Evolutionary conservation across 495 filamentous ascomycete species (phyloP).

Genomic region (Cairneyella variabilis): DNA sequence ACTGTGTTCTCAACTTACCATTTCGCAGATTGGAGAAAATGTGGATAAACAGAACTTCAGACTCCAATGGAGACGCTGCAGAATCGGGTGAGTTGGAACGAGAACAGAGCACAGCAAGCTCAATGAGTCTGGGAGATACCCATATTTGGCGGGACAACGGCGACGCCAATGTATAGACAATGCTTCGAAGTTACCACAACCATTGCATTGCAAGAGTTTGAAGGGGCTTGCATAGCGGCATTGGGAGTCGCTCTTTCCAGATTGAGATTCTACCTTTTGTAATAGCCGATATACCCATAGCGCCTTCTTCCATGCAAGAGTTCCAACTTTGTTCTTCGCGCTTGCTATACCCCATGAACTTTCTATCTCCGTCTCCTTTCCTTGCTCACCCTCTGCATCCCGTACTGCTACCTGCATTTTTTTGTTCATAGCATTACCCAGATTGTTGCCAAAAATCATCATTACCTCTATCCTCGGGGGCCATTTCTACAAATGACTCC

Average conservation of each 20-base stretch:
- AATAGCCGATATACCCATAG: not conserved
- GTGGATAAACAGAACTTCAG: conserved; percentile 41
- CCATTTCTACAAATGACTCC: not conserved
- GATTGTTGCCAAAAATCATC: too few species aligned
- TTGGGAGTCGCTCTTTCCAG: conserved; percentile 8
- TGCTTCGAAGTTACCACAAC: not conserved
- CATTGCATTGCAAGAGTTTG: not conserved
- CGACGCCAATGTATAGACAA: conserved; percentile 29
- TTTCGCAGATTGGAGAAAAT: conserved; percentile 40
- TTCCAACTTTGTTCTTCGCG: too few species aligned
- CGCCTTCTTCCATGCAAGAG: not conserved
- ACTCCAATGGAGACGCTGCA: conserved; percentile 9
- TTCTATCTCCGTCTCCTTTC: too few species aligned
- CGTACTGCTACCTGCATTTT: not conserved
- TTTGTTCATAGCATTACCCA: not conserved
- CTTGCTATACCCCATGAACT: too few species aligned
- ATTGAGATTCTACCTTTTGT: conserved; percentile 1
- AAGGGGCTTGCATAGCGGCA: not conserved
- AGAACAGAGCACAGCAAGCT: conserved; percentile 31
- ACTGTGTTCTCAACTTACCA: conserved; percentile 22
- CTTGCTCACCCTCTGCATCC: not conserved
- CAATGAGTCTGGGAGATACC: conserved; percentile 52
- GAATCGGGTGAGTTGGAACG: not conserved
- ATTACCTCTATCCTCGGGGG: too few species aligned
- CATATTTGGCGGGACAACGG: conserved; percentile 48